Evolutionary conservation across 2,329 filamentous ascomycete genomes (phyloP).

Genomic region (Colletotrichum acutatum): DNA sequence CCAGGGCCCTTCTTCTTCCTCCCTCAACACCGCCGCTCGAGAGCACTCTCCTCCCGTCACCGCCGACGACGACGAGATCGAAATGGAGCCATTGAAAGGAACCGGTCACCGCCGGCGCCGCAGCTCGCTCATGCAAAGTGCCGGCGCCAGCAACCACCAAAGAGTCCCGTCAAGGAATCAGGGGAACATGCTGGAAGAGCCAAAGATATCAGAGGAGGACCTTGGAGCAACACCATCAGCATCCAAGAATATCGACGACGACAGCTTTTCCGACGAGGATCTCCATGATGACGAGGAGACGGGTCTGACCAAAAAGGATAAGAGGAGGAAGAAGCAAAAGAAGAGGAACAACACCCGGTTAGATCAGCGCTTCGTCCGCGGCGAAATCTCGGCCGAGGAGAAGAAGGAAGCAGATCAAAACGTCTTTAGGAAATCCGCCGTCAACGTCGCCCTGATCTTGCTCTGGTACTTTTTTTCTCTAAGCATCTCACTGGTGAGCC

Average conservation of each 20-base stretch:
- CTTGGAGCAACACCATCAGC: conserved; percentile 37
- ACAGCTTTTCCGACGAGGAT: conserved; percentile 76
- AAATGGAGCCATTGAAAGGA: conserved; percentile 64
- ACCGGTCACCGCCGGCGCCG: conserved; percentile 65
- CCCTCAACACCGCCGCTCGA: background rate
- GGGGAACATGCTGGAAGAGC: conserved; percentile 49
- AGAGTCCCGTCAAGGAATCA: conserved; percentile 44
- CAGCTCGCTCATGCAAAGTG: conserved; percentile 62
- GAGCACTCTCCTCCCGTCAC: conserved; percentile 6
- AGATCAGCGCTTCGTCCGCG: conserved; percentile 74
- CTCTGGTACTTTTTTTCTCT: conserved; percentile 94
- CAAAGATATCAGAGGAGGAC: conserved; percentile 59
- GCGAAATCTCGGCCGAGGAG: conserved; percentile 74
- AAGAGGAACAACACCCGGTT: conserved; percentile 75
- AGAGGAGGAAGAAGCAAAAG: conserved; percentile 73
- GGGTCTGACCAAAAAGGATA: conserved; percentile 80
- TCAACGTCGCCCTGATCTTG: conserved; percentile 85
- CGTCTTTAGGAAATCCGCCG: conserved; percentile 73
- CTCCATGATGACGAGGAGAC: conserved; percentile 90
- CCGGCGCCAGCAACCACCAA: conserved; percentile 39
- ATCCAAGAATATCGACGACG: conserved; percentile 53
- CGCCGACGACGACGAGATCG: conserved; percentile 57
- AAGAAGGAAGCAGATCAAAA: conserved; percentile 80
- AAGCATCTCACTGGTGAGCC: conserved; percentile 85
- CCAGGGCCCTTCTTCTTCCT: conserved; percentile 12